Evolutionary conservation across 352 stramenopile species (phyloP).

Genomic region (Phytophthora colocasiae): DNA sequence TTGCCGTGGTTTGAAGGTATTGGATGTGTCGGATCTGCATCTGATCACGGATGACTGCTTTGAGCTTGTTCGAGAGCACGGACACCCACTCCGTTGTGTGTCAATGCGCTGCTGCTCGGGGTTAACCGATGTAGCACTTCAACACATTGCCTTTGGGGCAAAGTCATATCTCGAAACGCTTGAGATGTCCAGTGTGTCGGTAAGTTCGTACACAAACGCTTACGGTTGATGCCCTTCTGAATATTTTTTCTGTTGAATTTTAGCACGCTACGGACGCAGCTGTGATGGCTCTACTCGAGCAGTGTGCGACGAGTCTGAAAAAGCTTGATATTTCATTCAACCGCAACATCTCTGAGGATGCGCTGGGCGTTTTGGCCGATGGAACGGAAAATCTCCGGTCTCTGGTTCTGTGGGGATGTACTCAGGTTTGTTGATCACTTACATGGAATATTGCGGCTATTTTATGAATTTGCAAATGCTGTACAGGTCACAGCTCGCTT

Average conservation of each 20-base stretch:
- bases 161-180: constrained; percentile 65
- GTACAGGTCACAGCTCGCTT: constrained; percentile 73
- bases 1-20: constrained; percentile 58
- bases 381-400: constrained; percentile 48
- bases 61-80: constrained; percentile 61
- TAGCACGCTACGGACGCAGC: constrained; percentile 66
- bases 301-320: constrained; percentile 50
- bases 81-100: constrained; percentile 61
- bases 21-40: constrained; percentile 79
- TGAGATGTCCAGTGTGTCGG: constrained; percentile 80
- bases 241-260: constrained; percentile 11
- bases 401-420: constrained; percentile 79
- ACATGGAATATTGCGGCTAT: background rate
- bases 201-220: constrained; percentile 34
- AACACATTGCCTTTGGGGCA: constrained; percentile 65
- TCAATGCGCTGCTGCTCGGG: constrained; percentile 69
- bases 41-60: constrained; percentile 73
- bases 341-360: constrained; percentile 72
- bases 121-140: constrained; percentile 62
- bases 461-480: background rate
- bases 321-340: constrained; percentile 84
- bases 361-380: constrained; percentile 68
- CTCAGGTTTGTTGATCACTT: constrained; percentile 50
- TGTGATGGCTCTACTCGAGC: constrained; percentile 57
- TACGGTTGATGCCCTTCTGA: background rate